Base-by-base conservation (phyloP, 257 asterid species). In the Linaria vulgaris region DNA sequence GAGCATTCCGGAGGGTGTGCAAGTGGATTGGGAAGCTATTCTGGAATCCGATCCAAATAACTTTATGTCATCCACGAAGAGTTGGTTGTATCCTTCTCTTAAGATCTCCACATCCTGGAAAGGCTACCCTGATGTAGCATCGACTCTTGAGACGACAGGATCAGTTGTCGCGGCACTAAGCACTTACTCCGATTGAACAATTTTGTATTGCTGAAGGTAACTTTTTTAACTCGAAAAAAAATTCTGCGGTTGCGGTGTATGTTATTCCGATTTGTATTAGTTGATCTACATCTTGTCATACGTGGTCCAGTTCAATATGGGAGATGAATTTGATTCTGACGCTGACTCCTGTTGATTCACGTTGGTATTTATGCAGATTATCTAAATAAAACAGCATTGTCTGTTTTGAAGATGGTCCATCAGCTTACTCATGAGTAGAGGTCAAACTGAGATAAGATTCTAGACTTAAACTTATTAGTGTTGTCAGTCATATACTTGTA, bases 11-110 rank as follows among this genome's bases (percentile, higher is more conserved):
- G 85, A 84, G 67, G 96, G 95, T 11, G 55, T 87, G 38, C 97
- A 94, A 89, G 79, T 89, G 65, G 97, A 94, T 38, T 94, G 99
- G 99, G 99, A 94, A 70, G 99, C 99, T 70, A 82, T 89, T 68
- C 84, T 94, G 22, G 88, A 85, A 69, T 74, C 80, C 2, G 87
- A 89, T 64, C 95, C 95, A 5, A 63, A 47, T 66, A 54, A 76
- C 61, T 94, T 89, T 25, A 65, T 81, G 25, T 75, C 75, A 46
- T 78, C 90, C 8, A 78, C 84, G 9, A 82, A 80, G 80, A 85
- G 81, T 55, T 94, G 99, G 97, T 64, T 94, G 48, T 83, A 79
- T 73, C 96, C 99, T 48, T 82, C 86, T 66, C 94, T 94, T 46
- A 94, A 87, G 84, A 76, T 81, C 37, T 74, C 69, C 20, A 92